These are phyloP conservation scores for Paratinospora sagittata DNA, from an alignment of 164 flowering plant species.

Conservation along the genomic window DNA sequence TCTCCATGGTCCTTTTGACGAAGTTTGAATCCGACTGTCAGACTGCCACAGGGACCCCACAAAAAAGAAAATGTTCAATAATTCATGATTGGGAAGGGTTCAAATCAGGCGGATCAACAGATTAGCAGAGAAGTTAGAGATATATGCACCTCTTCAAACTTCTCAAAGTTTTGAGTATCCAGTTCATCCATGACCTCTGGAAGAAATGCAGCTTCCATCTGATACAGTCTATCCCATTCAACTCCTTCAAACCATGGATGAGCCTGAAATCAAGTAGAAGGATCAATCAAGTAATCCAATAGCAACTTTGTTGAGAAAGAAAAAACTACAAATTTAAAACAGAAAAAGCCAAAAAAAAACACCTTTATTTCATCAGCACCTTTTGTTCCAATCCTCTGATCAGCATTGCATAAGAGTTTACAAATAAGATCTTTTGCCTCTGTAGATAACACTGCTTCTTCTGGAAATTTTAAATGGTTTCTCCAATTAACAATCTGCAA, in stretches of 20 bases:
- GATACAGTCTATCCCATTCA: constrained; percentile 66
- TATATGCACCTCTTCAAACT: constrained; percentile 61
- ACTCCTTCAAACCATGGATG: constrained; percentile 60
- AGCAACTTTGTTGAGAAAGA: neutral
- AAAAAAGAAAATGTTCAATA: neutral
- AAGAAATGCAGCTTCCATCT: constrained; percentile 78
- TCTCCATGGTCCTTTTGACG: constrained; percentile 81
- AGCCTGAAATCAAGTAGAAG: constrained; percentile 34
- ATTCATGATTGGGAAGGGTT: neutral
- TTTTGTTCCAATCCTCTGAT: constrained; percentile 53
- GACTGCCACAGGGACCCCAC: neutral
- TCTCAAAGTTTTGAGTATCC: constrained; percentile 85
- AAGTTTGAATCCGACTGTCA: constrained; percentile 34
- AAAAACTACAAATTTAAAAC: neutral
- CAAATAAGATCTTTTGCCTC: constrained; percentile 62
- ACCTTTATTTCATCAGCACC: constrained; percentile 80
- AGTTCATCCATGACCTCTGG: constrained; percentile 80
- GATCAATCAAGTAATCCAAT: neutral
- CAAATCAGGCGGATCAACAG: neutral
- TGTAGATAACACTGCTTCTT: constrained; percentile 51
- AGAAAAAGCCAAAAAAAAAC: neutral
- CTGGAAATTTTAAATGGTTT: constrained; percentile 62
- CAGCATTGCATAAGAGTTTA: constrained; percentile 56
- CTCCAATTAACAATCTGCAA: constrained; percentile 68
- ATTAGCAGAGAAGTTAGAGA: neutral